Conservation (phyloP, 768 basidiomycete species). For the Pleurotus pulmonarius region DNA sequence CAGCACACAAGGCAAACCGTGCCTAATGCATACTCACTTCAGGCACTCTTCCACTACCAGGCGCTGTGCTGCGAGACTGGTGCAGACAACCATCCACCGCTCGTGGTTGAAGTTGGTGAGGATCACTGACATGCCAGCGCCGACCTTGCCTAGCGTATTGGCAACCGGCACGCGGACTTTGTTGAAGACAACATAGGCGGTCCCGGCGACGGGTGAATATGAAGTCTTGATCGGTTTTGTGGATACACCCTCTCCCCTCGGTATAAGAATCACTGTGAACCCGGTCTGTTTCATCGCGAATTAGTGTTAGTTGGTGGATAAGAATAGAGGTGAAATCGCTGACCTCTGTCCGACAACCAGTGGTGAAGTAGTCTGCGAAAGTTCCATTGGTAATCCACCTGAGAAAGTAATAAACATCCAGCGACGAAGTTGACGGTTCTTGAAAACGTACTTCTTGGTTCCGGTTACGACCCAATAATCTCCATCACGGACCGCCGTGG, state of each 20-base stretch:
- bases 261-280: slow-evolving; percentile 73
- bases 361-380: slow-evolving; percentile 84
- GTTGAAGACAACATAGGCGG: slow-evolving; percentile 81
- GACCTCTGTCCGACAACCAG: slow-evolving; percentile 70
- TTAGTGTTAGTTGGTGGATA: neutral
- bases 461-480: slow-evolving; percentile 87
- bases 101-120: slow-evolving; percentile 89
- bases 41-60: slow-evolving; percentile 86
- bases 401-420: slow-evolving; percentile 1
- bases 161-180: slow-evolving; percentile 78
- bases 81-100: slow-evolving; percentile 81
- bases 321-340: neutral
- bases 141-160: slow-evolving; percentile 84
- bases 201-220: slow-evolving; percentile 90
- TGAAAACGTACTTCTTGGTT: slow-evolving; percentile 73
- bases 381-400: slow-evolving; percentile 91
- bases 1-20: slow-evolving; percentile 3
- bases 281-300: slow-evolving; percentile 44
- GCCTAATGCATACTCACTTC: slow-evolving; percentile 45
- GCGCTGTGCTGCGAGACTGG: slow-evolving; percentile 72
- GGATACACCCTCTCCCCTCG: slow-evolving; percentile 65
- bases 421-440: no score
- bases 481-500: slow-evolving; percentile 81
- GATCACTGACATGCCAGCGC: slow-evolving; percentile 79
- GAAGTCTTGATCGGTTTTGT: slow-evolving; percentile 91